Base-by-base conservation (phyloP, 306 rosid genomes). In the Quercus glauca region DNA sequence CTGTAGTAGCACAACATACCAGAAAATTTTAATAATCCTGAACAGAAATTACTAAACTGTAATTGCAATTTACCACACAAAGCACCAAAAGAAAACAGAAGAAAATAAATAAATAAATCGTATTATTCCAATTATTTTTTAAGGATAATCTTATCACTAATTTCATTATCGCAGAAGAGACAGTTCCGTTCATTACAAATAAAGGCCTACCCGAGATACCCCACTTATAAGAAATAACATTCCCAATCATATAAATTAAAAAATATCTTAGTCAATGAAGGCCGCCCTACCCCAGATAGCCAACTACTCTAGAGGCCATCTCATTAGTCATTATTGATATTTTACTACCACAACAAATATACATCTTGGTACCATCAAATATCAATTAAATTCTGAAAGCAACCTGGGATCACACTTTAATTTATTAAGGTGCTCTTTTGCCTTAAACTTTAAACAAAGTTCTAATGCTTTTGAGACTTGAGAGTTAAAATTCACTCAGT, bases 1-100 rank as follows among this genome's bases (percentile, higher is more conserved):
- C 99, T 95, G 51, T 76, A 25, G 58, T 60, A 73, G 56, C 79
- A 75, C 69, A 57, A 10, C 29, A 61, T 49, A 10, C 56, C 12
- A 77, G 1, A 71, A 69, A 55, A 72, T 67, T 78, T 80, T 81
- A 12, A 78, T 78, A 43, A 67, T 67, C 56, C 60, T 67, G 58
- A 41, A 9, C 74, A 21, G 59, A 23, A 43, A n/a, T 25, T 49
- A n/a, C 33, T 51, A 5, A 71, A 20, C 12, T 21, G 23, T 67
- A 33, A 31, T 33, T 65, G 71, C 71, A 65, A 18, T 67, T 67
- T 67, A 35, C 51, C 70, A 19, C 19, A 35, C 23, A 35, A 35
- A 67, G 4, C 26, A 35, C 25, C 3, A 19, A 63, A 20, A 14
- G 18, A 28, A 64, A 17, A 31, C 7, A 19, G 70, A 6, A 31